Percentiles rank a stretch among this genome's conserved stretches.
phyloP scores from a whole-genome alignment of 2,329 filamentous ascomycete genomes.

The Aspergillus ibericus region DNA sequence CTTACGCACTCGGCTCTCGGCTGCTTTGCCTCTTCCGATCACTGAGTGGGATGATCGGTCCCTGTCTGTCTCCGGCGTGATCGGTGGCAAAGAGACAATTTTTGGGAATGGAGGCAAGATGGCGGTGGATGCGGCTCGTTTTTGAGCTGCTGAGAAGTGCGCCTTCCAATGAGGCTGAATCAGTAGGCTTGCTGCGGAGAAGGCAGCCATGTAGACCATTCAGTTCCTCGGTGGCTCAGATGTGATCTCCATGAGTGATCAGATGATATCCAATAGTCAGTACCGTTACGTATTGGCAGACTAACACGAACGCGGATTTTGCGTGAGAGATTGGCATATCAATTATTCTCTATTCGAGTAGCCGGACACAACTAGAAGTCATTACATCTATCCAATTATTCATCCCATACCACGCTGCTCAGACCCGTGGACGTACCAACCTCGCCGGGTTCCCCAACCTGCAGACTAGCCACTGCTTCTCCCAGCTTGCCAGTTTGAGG shows the following conservation, averaged over 20 bases:
- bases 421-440: constrained; percentile 30
- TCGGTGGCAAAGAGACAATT: neutral
- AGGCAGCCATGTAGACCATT: no score
- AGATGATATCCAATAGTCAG: no score
- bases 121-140: neutral
- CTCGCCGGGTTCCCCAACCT: constrained; percentile 31
- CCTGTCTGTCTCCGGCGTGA: neutral
- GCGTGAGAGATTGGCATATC: no score
- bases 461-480: constrained; percentile 29
- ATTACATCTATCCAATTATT: constrained; percentile 12
- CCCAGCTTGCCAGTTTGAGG: constrained; percentile 60
- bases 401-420: constrained; percentile 39
- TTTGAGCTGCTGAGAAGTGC: no score
- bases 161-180: no score
- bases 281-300: no score
- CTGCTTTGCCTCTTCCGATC: neutral
- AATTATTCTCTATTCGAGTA: no score
- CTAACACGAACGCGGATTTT: no score
- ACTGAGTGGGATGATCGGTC: neutral
- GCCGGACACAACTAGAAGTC: no score
- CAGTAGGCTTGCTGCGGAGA: no score
- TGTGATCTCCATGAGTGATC: no score
- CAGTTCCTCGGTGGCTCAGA: no score
- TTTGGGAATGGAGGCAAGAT: neutral
- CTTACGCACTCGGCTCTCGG: neutral